Conservation (phyloP, 371 early-diverging fungal genomes). For the Mucor lusitanicus region DNA sequence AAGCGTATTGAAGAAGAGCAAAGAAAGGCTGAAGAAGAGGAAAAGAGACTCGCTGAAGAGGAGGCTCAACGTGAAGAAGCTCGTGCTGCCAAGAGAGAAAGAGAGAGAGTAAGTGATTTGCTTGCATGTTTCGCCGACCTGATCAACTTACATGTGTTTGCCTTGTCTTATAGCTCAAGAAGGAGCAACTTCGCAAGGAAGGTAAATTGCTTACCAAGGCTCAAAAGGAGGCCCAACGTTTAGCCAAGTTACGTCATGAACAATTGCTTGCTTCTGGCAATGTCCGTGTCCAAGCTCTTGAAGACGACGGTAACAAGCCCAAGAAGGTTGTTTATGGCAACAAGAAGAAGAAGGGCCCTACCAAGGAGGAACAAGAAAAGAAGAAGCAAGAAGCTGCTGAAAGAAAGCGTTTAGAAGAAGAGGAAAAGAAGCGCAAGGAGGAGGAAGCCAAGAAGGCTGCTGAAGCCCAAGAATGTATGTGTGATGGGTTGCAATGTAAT, state of each 20-base stretch:
- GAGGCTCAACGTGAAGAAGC: slow-evolving; percentile 50
- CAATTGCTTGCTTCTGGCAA: slow-evolving; percentile 77
- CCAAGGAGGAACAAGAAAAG: slow-evolving; percentile 40
- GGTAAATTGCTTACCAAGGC: slow-evolving; percentile 93
- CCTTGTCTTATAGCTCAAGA: slow-evolving; percentile 56
- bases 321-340: slow-evolving; percentile 58
- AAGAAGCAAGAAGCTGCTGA: slow-evolving; percentile 44
- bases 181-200: slow-evolving; percentile 88
- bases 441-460: slow-evolving; percentile 48
- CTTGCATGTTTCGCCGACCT: neutral
- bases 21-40: slow-evolving; percentile 47
- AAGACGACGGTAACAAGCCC: slow-evolving; percentile 39
- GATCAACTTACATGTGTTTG: neutral
- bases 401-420: slow-evolving; percentile 46
- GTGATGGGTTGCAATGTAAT: neutral
- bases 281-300: slow-evolving; percentile 80
- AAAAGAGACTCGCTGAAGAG: slow-evolving; percentile 43
- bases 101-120: slow-evolving; percentile 28
- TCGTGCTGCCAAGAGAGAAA: slow-evolving; percentile 47
- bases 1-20: slow-evolving; percentile 43
- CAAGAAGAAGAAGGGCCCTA: slow-evolving; percentile 61
- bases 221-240: slow-evolving; percentile 87
- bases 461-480: slow-evolving; percentile 44
- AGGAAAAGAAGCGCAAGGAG: slow-evolving; percentile 48
- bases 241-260: slow-evolving; percentile 73